These are phyloP conservation scores for Claviceps africana DNA, from an alignment of 2,329 filamentous ascomycete genomes.

Conservation along the genomic window DNA sequence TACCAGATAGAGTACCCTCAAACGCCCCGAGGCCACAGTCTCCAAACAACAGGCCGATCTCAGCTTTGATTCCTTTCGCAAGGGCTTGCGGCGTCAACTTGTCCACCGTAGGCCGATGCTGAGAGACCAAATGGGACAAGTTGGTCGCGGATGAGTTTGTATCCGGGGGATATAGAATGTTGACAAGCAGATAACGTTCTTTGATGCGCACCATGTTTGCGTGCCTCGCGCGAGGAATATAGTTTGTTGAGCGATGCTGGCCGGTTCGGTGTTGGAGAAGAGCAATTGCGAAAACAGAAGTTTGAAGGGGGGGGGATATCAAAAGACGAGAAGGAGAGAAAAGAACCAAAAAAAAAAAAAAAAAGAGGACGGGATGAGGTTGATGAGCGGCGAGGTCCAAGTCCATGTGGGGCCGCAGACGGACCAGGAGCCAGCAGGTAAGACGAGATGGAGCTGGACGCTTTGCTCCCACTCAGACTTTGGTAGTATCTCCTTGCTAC, in stretches of 20 bases:
- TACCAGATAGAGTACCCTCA: slow-evolving; percentile 55
- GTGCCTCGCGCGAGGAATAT: neutral
- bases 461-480: neutral
- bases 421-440: neutral
- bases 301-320: neutral
- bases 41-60: slow-evolving; percentile 64
- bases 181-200: slow-evolving; percentile 87
- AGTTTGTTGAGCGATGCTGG: neutral
- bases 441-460: neutral
- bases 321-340: neutral
- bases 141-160: slow-evolving; percentile 20
- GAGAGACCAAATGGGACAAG: slow-evolving; percentile 49
- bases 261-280: neutral
- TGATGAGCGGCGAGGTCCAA: neutral
- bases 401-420: neutral
- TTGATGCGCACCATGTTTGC: slow-evolving; percentile 80
- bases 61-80: slow-evolving; percentile 53
- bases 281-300: neutral
- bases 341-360: too few relatives aligned
- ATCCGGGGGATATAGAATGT: slow-evolving; percentile 71
- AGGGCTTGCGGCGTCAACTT: slow-evolving; percentile 53
- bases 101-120: slow-evolving; percentile 67
- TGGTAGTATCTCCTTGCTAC: neutral
- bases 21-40: slow-evolving; percentile 75
- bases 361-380: neutral